Base-by-base conservation (phyloP, 331 rosid species). In the Quercus tomentella region DNA sequence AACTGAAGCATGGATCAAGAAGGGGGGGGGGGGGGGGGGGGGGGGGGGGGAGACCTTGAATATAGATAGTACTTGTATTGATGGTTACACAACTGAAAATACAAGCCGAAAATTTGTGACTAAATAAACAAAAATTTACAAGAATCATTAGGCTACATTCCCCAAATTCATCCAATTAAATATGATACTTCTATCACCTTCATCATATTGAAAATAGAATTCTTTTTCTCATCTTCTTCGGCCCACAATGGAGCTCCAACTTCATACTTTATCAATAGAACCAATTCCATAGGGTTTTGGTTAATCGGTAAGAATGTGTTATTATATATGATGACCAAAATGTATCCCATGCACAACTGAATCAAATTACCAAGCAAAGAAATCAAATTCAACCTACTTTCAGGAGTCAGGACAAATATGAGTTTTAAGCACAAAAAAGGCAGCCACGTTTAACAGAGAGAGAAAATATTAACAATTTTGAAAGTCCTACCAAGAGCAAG, bases 1-100 rank as follows among this genome's bases (percentile, higher is more conserved):
- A 66, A 75, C 11, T 54, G 78, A 45, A 73, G 35, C 61, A 66
- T 73, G 16, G 70, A 31, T 45, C 33, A 76, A 66, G 58, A 75
- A 0, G 2, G 41, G 37, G 7, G 2, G 2, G 41, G 37, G 7
- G 0, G 35, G 35, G 6, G 1, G 7, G 1, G 33, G 33, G 33
- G 33, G 33, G 33, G 22, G 2, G 65, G 23, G 45, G 15, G 28
- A 66, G 56, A 16, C 16, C 17, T 49, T 49, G 17, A 23, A 60
- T 28, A 66, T 3, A 10, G 49, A 17, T 33, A 33, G 35, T 25
- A 35, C 52, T 67, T 20, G 52, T 35, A 33, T 33, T n/a, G n/a
- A 37, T 14, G 17, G 45, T 41, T 41, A 41, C 45, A 41, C 51
- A 18, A 33, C 51, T 66, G 21, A 66, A 66, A 33, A 66, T 66